Base-by-base conservation (phyloP, 2,329 filamentous ascomycete species). In the Leptodontidium sp. region DNA sequence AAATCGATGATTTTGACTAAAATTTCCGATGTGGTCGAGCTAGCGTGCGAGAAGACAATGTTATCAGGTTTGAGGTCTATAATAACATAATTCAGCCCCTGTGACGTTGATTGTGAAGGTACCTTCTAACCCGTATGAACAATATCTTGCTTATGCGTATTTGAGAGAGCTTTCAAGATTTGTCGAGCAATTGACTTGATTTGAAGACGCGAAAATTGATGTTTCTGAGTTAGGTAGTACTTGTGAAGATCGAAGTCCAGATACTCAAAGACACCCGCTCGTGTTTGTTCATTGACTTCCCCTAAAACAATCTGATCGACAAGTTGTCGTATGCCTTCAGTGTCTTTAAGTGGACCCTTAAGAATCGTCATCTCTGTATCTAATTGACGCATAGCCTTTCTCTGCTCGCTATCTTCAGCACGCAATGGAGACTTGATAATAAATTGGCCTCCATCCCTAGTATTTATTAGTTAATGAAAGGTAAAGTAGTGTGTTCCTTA, bases 401-500 rank as follows among this genome's bases (percentile, higher is more conserved):
- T 67, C 50, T 69, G 68, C 38, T 64, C 61, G 9, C 49, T 43
- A 12, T 59, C 35, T 40, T 52, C 15, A 52, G 29, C 29, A 50
- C 68, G 64, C 26, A 69, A 55, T 52, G 68, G 61, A 43, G 68
- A 64, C 32, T 69, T 69, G 58, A 69, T 64, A 12, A 69, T 64
- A 24, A 64, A 32, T 50, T 67, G 59, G 15, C 26, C 24, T 59
- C 52, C 52, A 61, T 69, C 68, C 24, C 64, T 69, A 61, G 57
- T 11, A 45, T 64, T 64, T n/a, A 47, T 61, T 49, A 50, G 35
- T 62, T 29, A 63, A 43, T 38, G 3, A 45, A 35, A 49, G 47
- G 61, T 24, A 21, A 24, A 21, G 55, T 15, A 40, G 55, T 58
- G 55, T 40, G 35, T 58, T 58, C 55, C 47, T 32, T 55, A 69